Base-by-base conservation (phyloP, 2,329 filamentous ascomycete species). In the Stachybotrys chlorohalonatus region DNA sequence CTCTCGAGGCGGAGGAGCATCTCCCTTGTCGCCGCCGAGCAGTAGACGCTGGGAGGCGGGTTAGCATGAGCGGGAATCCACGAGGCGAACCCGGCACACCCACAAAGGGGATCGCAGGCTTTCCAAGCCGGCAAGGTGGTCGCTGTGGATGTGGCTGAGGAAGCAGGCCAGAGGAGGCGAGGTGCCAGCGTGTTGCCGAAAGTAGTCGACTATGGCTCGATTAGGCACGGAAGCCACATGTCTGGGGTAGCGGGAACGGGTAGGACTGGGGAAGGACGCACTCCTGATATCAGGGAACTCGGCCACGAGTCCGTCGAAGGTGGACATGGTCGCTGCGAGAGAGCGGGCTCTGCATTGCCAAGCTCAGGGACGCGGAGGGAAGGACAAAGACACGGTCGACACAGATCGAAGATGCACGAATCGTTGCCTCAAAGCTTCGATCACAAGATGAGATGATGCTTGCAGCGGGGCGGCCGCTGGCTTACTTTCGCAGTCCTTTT, bases 111-210 rank as follows among this genome's bases (percentile, higher is more conserved):
- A 83, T 49, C 84, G 81, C 53, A 92, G 78, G 11, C 78, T 82
- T 62, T 95, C 90, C 1, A 96, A 78, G 0, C 93, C 92, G 42
- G 80, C 79, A 1, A 96, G 79, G 70, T 96, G 93, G 63, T 96
- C 92, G 59, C 87, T 95, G 66, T 96, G 93, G 2, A 95, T 84
- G 79, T 97, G 93, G 69, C 89, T 95, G 31, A 97, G 77, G 66
- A 97, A 96, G 68, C 87, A 94, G 15, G 89, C 91, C 54, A 94
- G 71, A 0, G 90, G 88, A 5, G 87, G 79, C 15, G 71, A 78
- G 15, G 70, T 70, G 6, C 74, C 74, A 5, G 75, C 71, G 50
- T 77, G 75, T 15, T 71, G 73, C 30, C 89, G 82, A 63, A 96
- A 96, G 73, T 85, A 90, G 70, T 96, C 92, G 59, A 96, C 86